Conservation (phyloP, 345 rosid species). For the Populus pruinosa region DNA sequence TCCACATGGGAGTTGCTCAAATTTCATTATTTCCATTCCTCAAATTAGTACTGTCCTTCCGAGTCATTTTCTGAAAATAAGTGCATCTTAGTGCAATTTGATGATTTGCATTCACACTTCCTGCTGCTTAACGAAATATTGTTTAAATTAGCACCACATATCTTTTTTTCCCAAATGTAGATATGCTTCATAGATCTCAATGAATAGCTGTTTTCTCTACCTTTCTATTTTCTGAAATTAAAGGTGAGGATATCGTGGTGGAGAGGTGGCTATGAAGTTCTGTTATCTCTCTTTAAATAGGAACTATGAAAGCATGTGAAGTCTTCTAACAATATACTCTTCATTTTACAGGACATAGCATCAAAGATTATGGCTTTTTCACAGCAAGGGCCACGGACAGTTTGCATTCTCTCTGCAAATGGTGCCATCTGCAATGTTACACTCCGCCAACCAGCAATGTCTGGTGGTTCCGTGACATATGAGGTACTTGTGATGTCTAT, state of each 20-base stretch:
- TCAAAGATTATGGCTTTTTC: slow-evolving; percentile 68
- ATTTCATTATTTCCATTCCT: neutral
- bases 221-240: neutral
- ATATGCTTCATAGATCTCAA: neutral
- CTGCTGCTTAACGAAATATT: neutral
- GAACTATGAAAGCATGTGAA: neutral
- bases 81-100: neutral
- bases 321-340: neutral
- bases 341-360: slow-evolving; percentile 62
- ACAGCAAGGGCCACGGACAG: slow-evolving; percentile 73
- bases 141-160: neutral
- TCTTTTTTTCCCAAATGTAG: neutral
- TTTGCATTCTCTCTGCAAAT: slow-evolving; percentile 85
- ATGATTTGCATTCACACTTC: neutral
- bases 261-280: neutral
- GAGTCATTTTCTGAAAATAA: neutral
- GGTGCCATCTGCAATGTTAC: slow-evolving; percentile 75
- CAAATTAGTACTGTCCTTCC: neutral
- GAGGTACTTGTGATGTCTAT: slow-evolving; percentile 49
- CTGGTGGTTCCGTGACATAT: slow-evolving; percentile 55
- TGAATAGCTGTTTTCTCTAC: neutral
- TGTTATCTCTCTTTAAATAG: neutral
- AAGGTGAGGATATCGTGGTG: neutral
- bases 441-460: slow-evolving; percentile 54
- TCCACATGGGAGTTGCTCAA: neutral